Evolutionary conservation across 108 stramenopile genomes (phyloP), one percentile per base, ranked within the genome.

Genomic region (Pseudonitzschia multiseries): DNA sequence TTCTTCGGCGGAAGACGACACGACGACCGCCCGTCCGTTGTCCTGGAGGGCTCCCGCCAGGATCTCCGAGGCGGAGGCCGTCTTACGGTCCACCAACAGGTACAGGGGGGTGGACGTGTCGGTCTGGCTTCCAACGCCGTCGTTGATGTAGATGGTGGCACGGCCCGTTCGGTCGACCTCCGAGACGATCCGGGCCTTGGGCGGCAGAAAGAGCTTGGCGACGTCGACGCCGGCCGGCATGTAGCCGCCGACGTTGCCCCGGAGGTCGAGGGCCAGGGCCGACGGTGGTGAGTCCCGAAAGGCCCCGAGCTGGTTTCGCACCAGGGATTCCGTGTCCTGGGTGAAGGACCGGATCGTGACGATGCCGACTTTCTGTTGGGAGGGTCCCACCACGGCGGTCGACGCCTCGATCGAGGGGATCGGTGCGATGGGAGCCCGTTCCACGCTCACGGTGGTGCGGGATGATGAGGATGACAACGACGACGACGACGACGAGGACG

Each of bases 31-130:
- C 0, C 90, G 86, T 24, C 77, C 74, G 56, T 94, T 90, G 68
- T 94, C 93, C 63, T 89, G 90, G 51, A 94, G 64, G 41, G 92
- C 93, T 4, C 81, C 87, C 5, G 90, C 83, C 63, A 94, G 71
- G 32, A 94, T 90, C 73, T 94, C 89, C 26, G 86, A 74, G 0
- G 89, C 87, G 53, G 76, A 78, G 26, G 88, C 88, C 22, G 88
- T 83, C 22, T 76, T 48, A 24, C 71, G 41, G 50, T 88, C 87
- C 8, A 88, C 84, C 10, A 83, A 33, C 1, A 85, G 8, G 52
- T 85, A 88, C 10, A 88, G 53, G 8, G 81, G 83, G 9, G 71
- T 50, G 36, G 71, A 59, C 2, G 74, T 78, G 62, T 77, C 75
- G 1, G 78, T 78, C 13, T 82, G 79, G 40, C 73, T 75, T 1